Evolutionary conservation across 2,329 filamentous ascomycete genomes (phyloP).

Genomic region (Talaromyces sp.): DNA sequence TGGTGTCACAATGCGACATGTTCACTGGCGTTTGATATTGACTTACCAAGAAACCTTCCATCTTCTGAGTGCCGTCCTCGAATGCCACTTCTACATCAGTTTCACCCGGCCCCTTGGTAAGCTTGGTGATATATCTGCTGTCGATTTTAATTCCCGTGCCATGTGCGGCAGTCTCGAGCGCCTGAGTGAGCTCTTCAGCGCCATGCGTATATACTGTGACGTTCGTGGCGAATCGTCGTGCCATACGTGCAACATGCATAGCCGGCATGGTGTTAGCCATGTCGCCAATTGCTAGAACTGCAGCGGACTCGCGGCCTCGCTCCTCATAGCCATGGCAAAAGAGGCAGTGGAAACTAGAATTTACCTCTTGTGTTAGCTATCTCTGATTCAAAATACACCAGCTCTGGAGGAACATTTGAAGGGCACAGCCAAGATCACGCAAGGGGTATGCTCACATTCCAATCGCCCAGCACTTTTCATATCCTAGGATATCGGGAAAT

Average conservation of each 20-base stretch:
- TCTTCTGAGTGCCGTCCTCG: not conserved
- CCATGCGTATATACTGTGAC: slow-evolving; percentile 59
- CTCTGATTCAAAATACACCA: no score
- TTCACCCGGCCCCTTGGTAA: not conserved
- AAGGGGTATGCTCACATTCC: slow-evolving; percentile 50
- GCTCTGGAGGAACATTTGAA: no score
- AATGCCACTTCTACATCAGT: not conserved
- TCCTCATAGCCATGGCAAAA: slow-evolving; percentile 65
- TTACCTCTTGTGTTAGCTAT: no score
- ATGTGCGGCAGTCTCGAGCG: not conserved
- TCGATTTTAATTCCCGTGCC: not conserved
- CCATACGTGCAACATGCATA: slow-evolving; percentile 49
- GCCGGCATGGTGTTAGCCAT: slow-evolving; percentile 41
- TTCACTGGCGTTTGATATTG: not conserved
- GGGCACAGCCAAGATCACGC: no score
- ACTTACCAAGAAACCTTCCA: not conserved
- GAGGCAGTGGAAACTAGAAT: slow-evolving; percentile 62
- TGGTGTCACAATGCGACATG: not conserved
- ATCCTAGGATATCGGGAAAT: slow-evolving; percentile 56
- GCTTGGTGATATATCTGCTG: not conserved
- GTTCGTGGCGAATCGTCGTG: slow-evolving; percentile 45
- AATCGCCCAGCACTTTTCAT: slow-evolving; percentile 57
- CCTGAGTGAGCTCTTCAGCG: slow-evolving; percentile 33
- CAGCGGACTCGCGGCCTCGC: slow-evolving; percentile 48
- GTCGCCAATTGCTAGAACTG: not conserved